Base-by-base conservation (phyloP, 495 filamentous ascomycete species). In the Copromyces sp. region DNA sequence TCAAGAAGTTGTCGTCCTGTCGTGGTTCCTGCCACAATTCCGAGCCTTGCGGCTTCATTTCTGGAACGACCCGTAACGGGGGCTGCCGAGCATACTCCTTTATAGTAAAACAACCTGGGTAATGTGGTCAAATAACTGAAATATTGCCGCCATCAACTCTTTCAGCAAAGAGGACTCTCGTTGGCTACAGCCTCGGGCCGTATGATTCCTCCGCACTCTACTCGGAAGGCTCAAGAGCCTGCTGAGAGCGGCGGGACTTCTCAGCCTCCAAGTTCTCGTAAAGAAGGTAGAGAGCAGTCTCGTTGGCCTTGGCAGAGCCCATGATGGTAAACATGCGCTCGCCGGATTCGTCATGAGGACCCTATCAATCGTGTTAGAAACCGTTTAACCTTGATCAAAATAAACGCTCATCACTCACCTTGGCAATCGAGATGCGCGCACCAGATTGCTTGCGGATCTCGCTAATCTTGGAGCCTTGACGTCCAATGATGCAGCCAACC, bases 271-370 rank as follows among this genome's bases (percentile, higher is more conserved):
- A 89, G 82, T 99, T 98, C 87, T 99, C 95, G 83, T 99, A 99
- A 69, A 99, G 88, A 42, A 98, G 89, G 81, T 95, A 98, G 9
- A 99, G 87, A 17, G 95, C 95, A 75, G 94, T 94, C 84, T 99
- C 95, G 78, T 98, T 98, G 74, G 92, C 92, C 82, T 88, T 88
- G 35, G 91, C 89, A 72, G 92, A 96, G 73, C 95, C 95, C 88
- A 96, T 97, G 80, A 99, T 98, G 74, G 95, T 98, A 85, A 98
- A 99, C 95, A 99, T 98, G 78, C 95, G 90, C 87, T 99, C 95
- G 70, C 95, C 95, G 68, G 93, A 94, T 71, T 98, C 96, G 76
- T 98, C 95, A 77, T 99, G 95, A 40, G 96, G 94, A 32, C 94
- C 93, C 83, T 86, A 32, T 14, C 32, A 11, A 42, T 42, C 1